Conservation (phyloP, 1,139 yeast species). For the Pneumocystis oryctolagi region DNA sequence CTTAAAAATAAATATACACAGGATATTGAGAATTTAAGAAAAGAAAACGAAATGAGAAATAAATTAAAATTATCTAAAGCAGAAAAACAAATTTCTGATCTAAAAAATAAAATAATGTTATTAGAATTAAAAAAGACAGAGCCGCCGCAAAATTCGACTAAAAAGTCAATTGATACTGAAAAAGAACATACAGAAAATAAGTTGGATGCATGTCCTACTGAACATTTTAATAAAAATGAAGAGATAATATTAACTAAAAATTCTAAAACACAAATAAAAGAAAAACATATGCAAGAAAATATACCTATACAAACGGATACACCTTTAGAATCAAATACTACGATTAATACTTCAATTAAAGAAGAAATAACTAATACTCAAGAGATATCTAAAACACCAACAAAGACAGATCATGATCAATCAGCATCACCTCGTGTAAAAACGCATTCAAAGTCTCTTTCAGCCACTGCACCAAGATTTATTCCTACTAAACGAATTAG, state of each 20-base stretch:
- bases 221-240: neutral
- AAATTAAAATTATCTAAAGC: slow-evolving; percentile 14
- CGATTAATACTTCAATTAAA: neutral
- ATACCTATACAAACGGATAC: neutral
- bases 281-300: neutral
- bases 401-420: neutral
- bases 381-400: neutral
- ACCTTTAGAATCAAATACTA: neutral
- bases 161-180: neutral
- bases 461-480: neutral
- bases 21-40: slow-evolving; percentile 23
- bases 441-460: neutral
- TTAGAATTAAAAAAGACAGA: slow-evolving; percentile 1
- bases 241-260: neutral
- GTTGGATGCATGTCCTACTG: neutral
- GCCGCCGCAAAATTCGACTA: neutral
- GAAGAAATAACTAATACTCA: neutral
- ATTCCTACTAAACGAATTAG: neutral
- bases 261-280: neutral
- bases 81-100: slow-evolving; percentile 18
- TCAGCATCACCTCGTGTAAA: neutral
- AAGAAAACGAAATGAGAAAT: slow-evolving; percentile 20
- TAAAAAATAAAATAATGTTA: slow-evolving; percentile 18
- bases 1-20: slow-evolving; percentile 29
- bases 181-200: neutral